A percentile compares a stretch with the other conserved stretches of the same genome.
phyloP scores from a whole-genome alignment of 768 basidiomycete species.

The Strobilomyces echinocephalus region DNA sequence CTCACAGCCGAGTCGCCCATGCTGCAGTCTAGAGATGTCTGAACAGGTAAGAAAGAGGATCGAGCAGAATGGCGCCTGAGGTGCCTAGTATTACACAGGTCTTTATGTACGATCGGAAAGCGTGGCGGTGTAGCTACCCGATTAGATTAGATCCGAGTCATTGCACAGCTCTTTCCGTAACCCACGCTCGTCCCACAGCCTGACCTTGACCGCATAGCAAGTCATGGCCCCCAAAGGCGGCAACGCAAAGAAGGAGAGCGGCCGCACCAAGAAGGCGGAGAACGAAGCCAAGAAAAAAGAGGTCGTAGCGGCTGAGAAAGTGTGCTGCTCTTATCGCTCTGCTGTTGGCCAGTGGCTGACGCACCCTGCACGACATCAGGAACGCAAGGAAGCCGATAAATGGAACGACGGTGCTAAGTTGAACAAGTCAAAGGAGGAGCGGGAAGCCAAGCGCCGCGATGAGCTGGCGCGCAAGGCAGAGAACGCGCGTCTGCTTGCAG shows the following conservation, averaged over 20 bases:
- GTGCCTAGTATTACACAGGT: neutral
- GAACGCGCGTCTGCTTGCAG: slow-evolving; percentile 78
- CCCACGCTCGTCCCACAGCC: slow-evolving; percentile 12
- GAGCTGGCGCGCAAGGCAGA: slow-evolving; percentile 85
- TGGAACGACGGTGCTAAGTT: slow-evolving; percentile 69
- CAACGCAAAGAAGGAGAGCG: slow-evolving; percentile 90
- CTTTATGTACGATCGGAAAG: slow-evolving; percentile 7
- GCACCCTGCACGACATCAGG: slow-evolving; percentile 39
- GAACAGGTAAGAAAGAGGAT: neutral
- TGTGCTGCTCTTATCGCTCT: slow-evolving; percentile 21
- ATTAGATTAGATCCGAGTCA: slow-evolving; percentile 23
- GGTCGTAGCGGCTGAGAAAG: slow-evolving; percentile 56
- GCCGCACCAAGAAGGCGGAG: slow-evolving; percentile 87
- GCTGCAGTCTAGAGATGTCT: neutral
- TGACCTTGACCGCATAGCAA: neutral
- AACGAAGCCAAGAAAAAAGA: slow-evolving; percentile 80
- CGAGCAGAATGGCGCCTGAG: too few species aligned
- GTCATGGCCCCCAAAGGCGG: slow-evolving; percentile 81
- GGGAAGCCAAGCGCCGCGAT: slow-evolving; percentile 75
- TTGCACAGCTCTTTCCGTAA: slow-evolving; percentile 10
- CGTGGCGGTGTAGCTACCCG: slow-evolving; percentile 25
- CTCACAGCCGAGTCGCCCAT: slow-evolving; percentile 29
- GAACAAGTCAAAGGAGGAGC: slow-evolving; percentile 64
- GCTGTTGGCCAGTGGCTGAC: neutral
- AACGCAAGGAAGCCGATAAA: slow-evolving; percentile 60